Evolutionary conservation across 108 stramenopile genomes (phyloP).

Genomic region (Nannochloropsis gaditana): DNA sequence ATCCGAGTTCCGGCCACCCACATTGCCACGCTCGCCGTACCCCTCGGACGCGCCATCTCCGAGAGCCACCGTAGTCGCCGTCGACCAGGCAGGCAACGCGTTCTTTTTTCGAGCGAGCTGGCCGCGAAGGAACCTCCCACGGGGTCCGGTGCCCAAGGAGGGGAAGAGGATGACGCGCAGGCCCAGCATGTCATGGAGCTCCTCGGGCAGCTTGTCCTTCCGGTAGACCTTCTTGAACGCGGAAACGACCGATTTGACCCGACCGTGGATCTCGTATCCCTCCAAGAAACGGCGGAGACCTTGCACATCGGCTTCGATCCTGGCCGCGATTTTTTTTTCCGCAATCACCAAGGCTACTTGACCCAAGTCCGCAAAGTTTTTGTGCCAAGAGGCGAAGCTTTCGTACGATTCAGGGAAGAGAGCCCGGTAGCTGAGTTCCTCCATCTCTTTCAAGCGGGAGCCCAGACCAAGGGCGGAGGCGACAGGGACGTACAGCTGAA

Average conservation of each 20-base stretch:
- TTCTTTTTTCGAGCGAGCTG: background rate
- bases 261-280: constrained; percentile 3
- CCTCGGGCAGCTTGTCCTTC: constrained; percentile 1
- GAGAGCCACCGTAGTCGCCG: background rate
- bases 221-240: constrained; percentile 14
- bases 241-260: background rate
- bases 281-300: background rate
- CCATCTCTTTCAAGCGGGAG: background rate
- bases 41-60: too few relatives aligned
- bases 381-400: constrained; percentile 8
- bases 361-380: constrained; percentile 14
- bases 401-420: background rate
- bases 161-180: background rate
- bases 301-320: background rate
- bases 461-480: constrained; percentile 14
- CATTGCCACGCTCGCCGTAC: background rate
- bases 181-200: constrained; percentile 9
- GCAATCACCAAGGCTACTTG: background rate
- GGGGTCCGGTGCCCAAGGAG: background rate
- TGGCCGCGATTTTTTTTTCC: background rate
- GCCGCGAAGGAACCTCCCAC: background rate
- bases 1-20: background rate
- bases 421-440: background rate
- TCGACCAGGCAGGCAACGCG: background rate
- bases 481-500: background rate